These are phyloP conservation scores for Phoma sp. DNA, from an alignment of 2,329 filamentous ascomycete species.

Conservation along the genomic window DNA sequence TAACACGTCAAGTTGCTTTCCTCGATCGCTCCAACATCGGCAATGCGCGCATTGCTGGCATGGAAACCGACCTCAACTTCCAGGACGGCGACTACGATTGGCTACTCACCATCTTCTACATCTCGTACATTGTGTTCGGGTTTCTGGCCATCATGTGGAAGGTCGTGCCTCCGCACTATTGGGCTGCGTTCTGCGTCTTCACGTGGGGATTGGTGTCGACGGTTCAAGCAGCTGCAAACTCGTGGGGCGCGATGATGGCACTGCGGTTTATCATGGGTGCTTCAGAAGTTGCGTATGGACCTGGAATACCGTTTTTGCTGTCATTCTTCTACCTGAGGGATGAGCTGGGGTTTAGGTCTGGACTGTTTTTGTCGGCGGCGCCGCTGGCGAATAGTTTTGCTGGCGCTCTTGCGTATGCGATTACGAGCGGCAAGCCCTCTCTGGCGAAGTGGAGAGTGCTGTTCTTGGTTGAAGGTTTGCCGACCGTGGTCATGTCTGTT, in stretches of 20 bases:
- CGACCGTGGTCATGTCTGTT: slow-evolving; percentile 51
- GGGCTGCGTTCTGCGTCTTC: slow-evolving; percentile 46
- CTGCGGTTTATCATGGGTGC: slow-evolving; percentile 46
- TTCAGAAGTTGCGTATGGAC: slow-evolving; percentile 54
- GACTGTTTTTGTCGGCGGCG: slow-evolving; percentile 61
- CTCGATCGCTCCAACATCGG: slow-evolving; percentile 49
- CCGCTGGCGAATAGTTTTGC: slow-evolving; percentile 82
- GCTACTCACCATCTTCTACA: slow-evolving; percentile 49
- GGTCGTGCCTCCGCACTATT: slow-evolving; percentile 44
- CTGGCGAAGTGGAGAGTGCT: slow-evolving; percentile 68
- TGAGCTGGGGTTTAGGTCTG: slow-evolving; percentile 62
- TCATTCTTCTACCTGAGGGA: slow-evolving; percentile 66
- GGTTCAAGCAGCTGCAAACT: slow-evolving; percentile 38
- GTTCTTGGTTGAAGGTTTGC: slow-evolving; percentile 56
- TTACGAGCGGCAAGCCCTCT: slow-evolving; percentile 63
- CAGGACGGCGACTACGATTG: slow-evolving; percentile 38
- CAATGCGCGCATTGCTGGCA: slow-evolving; percentile 52
- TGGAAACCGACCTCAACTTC: slow-evolving; percentile 43
- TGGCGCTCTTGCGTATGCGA: slow-evolving; percentile 62
- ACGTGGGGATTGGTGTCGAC: slow-evolving; percentile 45
- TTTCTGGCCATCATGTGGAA: slow-evolving; percentile 49
- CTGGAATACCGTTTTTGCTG: slow-evolving; percentile 58
- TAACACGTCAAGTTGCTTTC: slow-evolving; percentile 19
- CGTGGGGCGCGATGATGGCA: slow-evolving; percentile 44
- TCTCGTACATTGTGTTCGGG: slow-evolving; percentile 48